Base-by-base conservation (phyloP, 257 asterid genomes). In the Jacaranda mimosifolia region DNA sequence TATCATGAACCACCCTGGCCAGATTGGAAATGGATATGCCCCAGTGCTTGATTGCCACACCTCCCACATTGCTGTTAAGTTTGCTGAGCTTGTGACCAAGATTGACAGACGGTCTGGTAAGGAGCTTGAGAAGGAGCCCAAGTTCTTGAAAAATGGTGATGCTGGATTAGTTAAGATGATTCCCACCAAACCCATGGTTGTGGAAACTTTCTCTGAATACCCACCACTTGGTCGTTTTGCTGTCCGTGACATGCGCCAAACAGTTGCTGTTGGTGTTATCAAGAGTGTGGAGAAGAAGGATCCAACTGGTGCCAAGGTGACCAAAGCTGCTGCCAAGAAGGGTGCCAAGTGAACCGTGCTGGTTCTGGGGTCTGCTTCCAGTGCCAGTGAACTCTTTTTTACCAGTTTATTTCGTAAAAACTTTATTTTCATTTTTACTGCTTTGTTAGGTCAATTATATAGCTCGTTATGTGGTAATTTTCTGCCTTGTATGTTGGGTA, bases 261-360 rank as follows among this genome's bases (percentile, higher is more conserved):
- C 32, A 26, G 32, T 26, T 26, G 32, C 32, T 26, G 32, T 26
- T 26, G 32, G 32, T 26, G 32, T 26, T 26, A 26, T 26, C 32
- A 26, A 26, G 32, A 26, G 32, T 6, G 78, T 72, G n/a, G 95
- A 88, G 67, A 91, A 91, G 94, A 91, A 91, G 82, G 96, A 90
- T 19, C 91, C 96, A 0, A 43, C 86, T 1, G 96, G 96, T n/a
- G 96, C 93, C 14, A 90, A 90, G 88, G 89, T 90, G 75, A 90
- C 95, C 81, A 90, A 91, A 89, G 97, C 97, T 70, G 97, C 95
- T 17, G 89, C 62, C 14, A 91, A 91, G 91, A 89, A 89, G 85
- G 89, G 89, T n/a, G n/a, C n/a, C n/a, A n/a, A n/a, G n/a, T n/a
- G n/a, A n/a, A n/a, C n/a, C n/a, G n/a, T n/a, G n/a, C n/a, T n/a